These are phyloP conservation scores for Pleochaeta shiraiana DNA, from an alignment of 2,329 filamentous ascomycete genomes.

Conservation along the genomic window DNA sequence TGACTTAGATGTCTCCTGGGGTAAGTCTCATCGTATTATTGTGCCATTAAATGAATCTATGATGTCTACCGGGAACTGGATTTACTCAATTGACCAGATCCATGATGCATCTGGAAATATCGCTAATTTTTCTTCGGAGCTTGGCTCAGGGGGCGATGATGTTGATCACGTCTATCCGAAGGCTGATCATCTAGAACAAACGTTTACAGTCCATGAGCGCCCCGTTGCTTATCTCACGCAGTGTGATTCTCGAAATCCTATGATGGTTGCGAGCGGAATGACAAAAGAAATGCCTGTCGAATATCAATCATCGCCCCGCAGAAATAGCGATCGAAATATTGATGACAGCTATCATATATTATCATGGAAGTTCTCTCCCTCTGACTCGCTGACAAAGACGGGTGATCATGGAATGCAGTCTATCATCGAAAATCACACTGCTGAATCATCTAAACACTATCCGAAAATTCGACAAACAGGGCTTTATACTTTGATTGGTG, in stretches of 20 bases:
- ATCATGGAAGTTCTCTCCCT: slow-evolving; percentile 62
- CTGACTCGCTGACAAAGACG: slow-evolving; percentile 43
- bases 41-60: slow-evolving; percentile 86
- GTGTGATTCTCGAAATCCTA: slow-evolving; percentile 58
- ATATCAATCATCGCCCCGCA: slow-evolving; percentile 36
- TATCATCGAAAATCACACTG: slow-evolving; percentile 32
- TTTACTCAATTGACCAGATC: slow-evolving; percentile 80
- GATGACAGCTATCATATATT: slow-evolving; percentile 48
- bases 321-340: slow-evolving; percentile 20
- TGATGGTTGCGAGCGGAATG: slow-evolving; percentile 64
- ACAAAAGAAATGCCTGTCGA: slow-evolving; percentile 45
- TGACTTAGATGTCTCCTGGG: slow-evolving; percentile 59
- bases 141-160: slow-evolving; percentile 33
- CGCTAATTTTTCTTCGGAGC: slow-evolving; percentile 43
- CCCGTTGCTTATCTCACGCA: slow-evolving; percentile 49
- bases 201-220: slow-evolving; percentile 69
- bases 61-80: slow-evolving; percentile 56
- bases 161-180: slow-evolving; percentile 35
- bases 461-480: slow-evolving; percentile 56
- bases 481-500: slow-evolving; percentile 63
- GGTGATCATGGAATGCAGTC: slow-evolving; percentile 45
- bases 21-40: slow-evolving; percentile 46
- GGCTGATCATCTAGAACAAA: slow-evolving; percentile 43
- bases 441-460: slow-evolving; percentile 38
- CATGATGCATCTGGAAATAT: slow-evolving; percentile 78